Evolutionary conservation across 1,284 basidiomycete species (phyloP).

Genomic region (Albatrellus sp.): DNA sequence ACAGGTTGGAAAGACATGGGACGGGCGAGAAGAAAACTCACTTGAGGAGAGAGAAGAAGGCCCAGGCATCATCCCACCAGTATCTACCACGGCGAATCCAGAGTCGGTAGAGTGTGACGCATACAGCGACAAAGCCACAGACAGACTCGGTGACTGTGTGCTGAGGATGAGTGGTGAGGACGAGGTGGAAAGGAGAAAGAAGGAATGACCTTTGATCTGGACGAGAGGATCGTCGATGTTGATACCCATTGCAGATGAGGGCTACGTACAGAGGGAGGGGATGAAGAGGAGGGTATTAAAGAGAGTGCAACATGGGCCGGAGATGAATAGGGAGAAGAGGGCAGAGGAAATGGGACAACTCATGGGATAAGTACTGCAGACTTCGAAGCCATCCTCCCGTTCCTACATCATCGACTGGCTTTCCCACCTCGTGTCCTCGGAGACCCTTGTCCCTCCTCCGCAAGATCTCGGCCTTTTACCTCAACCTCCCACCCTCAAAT

Average conservation of each 20-base stretch:
- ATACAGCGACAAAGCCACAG: slow-evolving; percentile 22
- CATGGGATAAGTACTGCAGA: too few species aligned
- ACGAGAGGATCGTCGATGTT: slow-evolving; percentile 16
- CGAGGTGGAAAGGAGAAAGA: background rate
- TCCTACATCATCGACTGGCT: too few species aligned
- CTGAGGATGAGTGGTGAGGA: background rate
- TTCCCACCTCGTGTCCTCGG: too few species aligned
- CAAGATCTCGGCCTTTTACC: too few species aligned
- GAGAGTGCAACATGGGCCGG: too few species aligned
- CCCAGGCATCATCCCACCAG: slow-evolving; percentile 27
- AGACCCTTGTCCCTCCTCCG: too few species aligned
- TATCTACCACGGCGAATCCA: slow-evolving; percentile 21
- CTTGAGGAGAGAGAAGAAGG: slow-evolving; percentile 11
- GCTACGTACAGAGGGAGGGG: background rate
- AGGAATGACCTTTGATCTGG: slow-evolving; percentile 18
- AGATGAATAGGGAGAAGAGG: too few species aligned
- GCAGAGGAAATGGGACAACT: too few species aligned
- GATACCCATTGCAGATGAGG: slow-evolving; percentile 8
- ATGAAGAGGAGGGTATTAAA: background rate
- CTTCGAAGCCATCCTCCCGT: too few species aligned
- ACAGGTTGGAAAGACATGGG: slow-evolving; percentile 3
- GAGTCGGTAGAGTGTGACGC: slow-evolving; percentile 22
- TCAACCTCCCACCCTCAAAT: too few species aligned
- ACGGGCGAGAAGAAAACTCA: slow-evolving; percentile 15
- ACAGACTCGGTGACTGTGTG: slow-evolving; percentile 20